Evolutionary conservation across 2,329 filamentous ascomycete species (phyloP), one percentile per base, ranked within the genome.

Genomic region (Botrytis cinerea): DNA sequence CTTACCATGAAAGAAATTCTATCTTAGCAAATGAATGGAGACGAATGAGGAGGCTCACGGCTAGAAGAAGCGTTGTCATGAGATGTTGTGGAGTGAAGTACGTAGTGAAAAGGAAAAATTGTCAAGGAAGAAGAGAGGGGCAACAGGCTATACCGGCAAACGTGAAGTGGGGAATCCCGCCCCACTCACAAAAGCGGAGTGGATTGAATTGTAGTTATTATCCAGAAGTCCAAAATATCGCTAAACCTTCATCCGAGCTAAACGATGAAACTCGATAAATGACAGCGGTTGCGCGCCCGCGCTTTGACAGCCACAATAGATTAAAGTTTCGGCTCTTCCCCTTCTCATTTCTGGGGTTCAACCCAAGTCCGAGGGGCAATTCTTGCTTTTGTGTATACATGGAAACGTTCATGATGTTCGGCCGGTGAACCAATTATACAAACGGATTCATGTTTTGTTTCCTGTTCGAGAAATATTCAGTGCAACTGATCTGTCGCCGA

Each of bases 261-360:
- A 57, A 28, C 46, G 46, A 43, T 35, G 46, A 32, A 67, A 67
- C 32, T 38, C 35, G 40, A 28, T 57, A 38, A 67, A 68, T 68
- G 66, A 68, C 66, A 57, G 66, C 66, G 66, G 35, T 68, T 57
- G 48, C 66, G 35, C 48, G n/a, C 35, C 48, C 48, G 38, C 66
- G 35, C 66, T 68, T 68, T 68, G 66, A 68, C 48, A 38, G 35
- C 22, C 28, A 63, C 18, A 28, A 45, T 32, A 43, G 38, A 43
- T 43, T 57, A 57, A 18, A 57, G 48, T 57, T 68, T 57, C 48
- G 48, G 66, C 38, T 57, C 48, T 68, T 57, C 5, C 35, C 46
- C 38, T 22, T 57, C 54, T 54, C 48, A 68, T 28, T 54, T 57
- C 66, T n/a, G 28, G 35, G 46, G 35, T 38, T 66, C 35, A 43